Conservation (phyloP, 768 basidiomycete species). For the Tricholoma terreum region DNA sequence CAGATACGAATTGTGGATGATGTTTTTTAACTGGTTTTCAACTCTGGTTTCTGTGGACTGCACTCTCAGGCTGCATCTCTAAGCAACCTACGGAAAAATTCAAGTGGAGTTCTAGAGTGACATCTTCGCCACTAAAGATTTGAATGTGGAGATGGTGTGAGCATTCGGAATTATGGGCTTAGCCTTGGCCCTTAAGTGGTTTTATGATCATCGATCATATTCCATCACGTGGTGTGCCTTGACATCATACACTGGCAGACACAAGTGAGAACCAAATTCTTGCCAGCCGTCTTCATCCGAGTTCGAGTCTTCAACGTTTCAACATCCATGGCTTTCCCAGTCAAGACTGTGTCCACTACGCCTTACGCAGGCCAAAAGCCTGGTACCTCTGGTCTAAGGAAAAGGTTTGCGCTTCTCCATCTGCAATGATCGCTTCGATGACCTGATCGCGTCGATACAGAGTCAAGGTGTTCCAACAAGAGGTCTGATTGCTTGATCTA, state of each 20-base stretch:
- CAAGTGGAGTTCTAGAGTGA: too few species aligned
- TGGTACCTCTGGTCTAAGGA: constrained; percentile 95
- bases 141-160: too few species aligned
- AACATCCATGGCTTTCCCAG: constrained; percentile 39
- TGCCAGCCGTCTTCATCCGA: not conserved
- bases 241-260: not conserved
- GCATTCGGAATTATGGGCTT: too few species aligned
- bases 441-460: constrained; percentile 39
- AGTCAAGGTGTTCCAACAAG: constrained; percentile 97
- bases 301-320: not conserved
- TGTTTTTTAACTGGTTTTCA: not conserved
- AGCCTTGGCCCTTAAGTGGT: too few species aligned
- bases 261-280: too few species aligned
- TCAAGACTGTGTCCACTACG: constrained; percentile 76
- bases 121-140: too few species aligned
- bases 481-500: constrained; percentile 48
- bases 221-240: too few species aligned
- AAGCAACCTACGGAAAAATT: too few species aligned
- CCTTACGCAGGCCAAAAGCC: constrained; percentile 95
- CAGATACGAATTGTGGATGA: not conserved
- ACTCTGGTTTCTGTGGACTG: too few species aligned
- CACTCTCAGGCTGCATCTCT: too few species aligned
- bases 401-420: constrained; percentile 57
- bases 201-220: not conserved
- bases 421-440: constrained; percentile 7